A percentile compares a stretch with the other conserved stretches of the same genome.
Evolutionary conservation across 169 alveolate genomes (phyloP).

Genomic region (Ichthyophthirius multifiliis): DNA sequence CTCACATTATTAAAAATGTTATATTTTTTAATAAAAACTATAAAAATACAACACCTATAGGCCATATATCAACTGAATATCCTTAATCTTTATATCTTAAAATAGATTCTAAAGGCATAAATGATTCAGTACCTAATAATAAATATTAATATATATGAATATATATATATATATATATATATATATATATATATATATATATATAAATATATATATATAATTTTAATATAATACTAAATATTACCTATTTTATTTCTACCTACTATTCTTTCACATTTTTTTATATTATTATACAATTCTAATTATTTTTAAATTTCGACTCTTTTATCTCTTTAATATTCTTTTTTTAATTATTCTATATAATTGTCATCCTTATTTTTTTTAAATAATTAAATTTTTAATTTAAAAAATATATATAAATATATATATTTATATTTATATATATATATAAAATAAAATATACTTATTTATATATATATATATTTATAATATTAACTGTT

Average conservation of each 20-base stretch:
- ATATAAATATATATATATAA: background rate
- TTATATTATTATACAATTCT: slow-evolving; percentile 19
- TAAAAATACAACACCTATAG: slow-evolving; percentile 40
- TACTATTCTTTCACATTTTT: slow-evolving; percentile 21
- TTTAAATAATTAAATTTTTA: background rate
- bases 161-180: no score
- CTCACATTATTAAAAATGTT: slow-evolving; percentile 40
- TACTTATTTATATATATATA: background rate
- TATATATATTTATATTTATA: no score
- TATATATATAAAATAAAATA: no score
- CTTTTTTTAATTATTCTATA: slow-evolving; percentile 26
- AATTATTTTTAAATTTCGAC: slow-evolving; percentile 17
- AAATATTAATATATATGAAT: background rate
- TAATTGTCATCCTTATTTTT: slow-evolving; percentile 4
- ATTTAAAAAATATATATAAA: background rate
- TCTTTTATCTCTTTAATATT: background rate
- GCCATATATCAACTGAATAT: slow-evolving; percentile 44
- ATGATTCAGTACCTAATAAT: slow-evolving; percentile 35
- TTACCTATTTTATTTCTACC: slow-evolving; percentile 41
- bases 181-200: no score
- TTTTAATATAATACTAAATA: background rate
- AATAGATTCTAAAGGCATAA: slow-evolving; percentile 45
- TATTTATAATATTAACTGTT: background rate
- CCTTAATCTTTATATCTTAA: slow-evolving; percentile 28
- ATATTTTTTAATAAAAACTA: slow-evolving; percentile 31